Evolutionary conservation across 2,329 filamentous ascomycete genomes (phyloP), one percentile per base, ranked within the genome.

Genomic region (Boeremia exigua): DNA sequence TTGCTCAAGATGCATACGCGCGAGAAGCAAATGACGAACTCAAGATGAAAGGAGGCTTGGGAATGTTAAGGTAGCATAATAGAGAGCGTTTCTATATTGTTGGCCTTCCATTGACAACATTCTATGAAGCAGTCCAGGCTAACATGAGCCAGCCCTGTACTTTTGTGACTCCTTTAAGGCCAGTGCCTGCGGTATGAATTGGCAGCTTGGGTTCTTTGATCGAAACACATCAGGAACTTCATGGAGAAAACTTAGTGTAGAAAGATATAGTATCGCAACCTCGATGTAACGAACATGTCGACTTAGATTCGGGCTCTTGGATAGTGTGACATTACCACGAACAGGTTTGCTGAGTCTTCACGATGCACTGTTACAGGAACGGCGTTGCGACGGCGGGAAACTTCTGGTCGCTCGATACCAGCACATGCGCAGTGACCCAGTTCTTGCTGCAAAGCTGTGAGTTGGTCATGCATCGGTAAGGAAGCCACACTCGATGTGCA

Each of bases 1-100:
- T 33, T 71, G 14, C 37, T 63, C 3, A 72, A 71, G 48, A 61
- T 65, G 38, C 60, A 42, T 4, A 25, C 56, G 36, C 55, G 46
- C 39, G 47, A 47, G 19, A 50, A 43, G 27, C 36, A 12, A 4
- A 43, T 51, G 47, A 36, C 34, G 11, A 56, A 43, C 19, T 23
- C 19, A 23, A 23, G 19, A 23, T 23, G 19, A 23, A 23, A 23
- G 19, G 19, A 23, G 19, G 19, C 3, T 5, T 23, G 19, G 19
- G 19, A 2, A 23, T 23, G 19, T 3, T 23, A 5, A 23, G 19
- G 19, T 23, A 5, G 19, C 19, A 23, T 23, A 23, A 23, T 23
- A 3, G 19, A 23, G 19, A 23, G 5, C 19, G 19, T 23, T 23
- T 23, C 19, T 23, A 5, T 23, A 23, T 23, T 23, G 19, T 23